phyloP scores from a whole-genome alignment of 2,329 filamentous ascomycete species.

The Aspergillus fijiensis region DNA sequence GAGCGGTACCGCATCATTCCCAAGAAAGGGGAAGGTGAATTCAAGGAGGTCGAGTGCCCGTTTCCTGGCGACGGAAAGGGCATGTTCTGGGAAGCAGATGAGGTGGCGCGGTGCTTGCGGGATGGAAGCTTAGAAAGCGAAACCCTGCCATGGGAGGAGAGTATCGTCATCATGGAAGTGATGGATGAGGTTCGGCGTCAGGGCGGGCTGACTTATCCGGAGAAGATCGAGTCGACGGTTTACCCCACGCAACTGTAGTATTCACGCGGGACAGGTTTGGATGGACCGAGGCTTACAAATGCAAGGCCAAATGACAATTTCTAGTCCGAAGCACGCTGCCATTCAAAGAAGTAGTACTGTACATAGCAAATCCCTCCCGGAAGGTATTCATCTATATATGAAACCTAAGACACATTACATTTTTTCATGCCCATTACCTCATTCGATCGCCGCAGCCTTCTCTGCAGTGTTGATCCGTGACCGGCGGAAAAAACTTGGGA shows the following conservation, averaged over 20 bases:
- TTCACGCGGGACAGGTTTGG: not conserved
- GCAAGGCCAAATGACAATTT: not conserved
- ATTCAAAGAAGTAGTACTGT: constrained; percentile 30
- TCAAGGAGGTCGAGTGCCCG: constrained; percentile 37
- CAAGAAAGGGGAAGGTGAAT: constrained; percentile 49
- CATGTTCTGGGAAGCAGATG: constrained; percentile 88
- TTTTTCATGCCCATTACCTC: constrained; percentile 3
- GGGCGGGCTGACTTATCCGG: constrained; percentile 61
- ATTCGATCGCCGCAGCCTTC: constrained; percentile 1
- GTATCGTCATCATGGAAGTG: constrained; percentile 78
- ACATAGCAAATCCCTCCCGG: constrained; percentile 27
- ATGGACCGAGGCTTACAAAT: not conserved
- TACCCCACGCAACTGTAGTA: constrained; percentile 50
- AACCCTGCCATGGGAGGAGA: constrained; percentile 70
- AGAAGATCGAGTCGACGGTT: constrained; percentile 63
- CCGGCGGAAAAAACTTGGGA: not conserved
- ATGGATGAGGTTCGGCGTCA: constrained; percentile 70
- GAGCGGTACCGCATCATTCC: constrained; percentile 64
- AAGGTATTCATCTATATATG: constrained; percentile 19
- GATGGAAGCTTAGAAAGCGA: constrained; percentile 76
- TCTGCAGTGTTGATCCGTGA: not conserved
- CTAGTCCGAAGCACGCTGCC: constrained; percentile 10
- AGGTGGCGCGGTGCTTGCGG: constrained; percentile 70
- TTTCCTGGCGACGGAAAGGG: constrained; percentile 67
- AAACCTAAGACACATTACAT: constrained; percentile 16